Evolutionary conservation across 371 early-diverging fungal genomes (phyloP), one percentile per base, ranked within the genome.

Genomic region (Mortierella sp.): DNA sequence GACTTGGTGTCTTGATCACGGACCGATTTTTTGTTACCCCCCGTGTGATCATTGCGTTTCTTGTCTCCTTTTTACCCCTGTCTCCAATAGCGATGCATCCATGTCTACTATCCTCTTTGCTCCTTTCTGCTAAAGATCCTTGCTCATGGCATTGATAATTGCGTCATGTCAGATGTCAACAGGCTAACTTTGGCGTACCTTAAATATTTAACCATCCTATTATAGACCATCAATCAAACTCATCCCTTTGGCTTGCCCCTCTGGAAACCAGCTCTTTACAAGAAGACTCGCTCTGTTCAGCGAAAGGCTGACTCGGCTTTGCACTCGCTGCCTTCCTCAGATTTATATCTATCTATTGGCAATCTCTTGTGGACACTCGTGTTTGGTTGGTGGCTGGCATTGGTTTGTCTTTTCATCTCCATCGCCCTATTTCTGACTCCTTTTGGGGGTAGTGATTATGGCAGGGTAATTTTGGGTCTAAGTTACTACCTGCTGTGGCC

Each of bases 211-310:
- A 23, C 54, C 29, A 15, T 64, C 31, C 22, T 34, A n/a, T 22
- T 10, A 43, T 82, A 94, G 89, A 91, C 92, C 19, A 91, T 95
- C 76, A 95, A 95, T 78, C 88, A 85, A 35, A 84, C 86, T 12
- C 97, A 97, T 85, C 97, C 96, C 15, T 98, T 98, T 76, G 98
- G 98, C 62, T 81, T 97, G 61, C 94, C 94, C 15, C 87, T 97
- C n/a, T 98, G 98, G 98, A 98, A 98, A 79, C 96, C 97, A 12
- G 97, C 97, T 5, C 87, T 98, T 31, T 98, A 97, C 87, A 95
- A 96, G 64, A 98, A 98, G 76, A 87, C 90, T n/a, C 92, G 98
- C 29, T 91, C 93, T 9, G 93, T 97, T 61, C 91, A 92, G 29
- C 89, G 90, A 1, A 88, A 88, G 6, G 95, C 94, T 51, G 91